Evolutionary conservation across 1,284 basidiomycete genomes (phyloP), one percentile per base, ranked within the genome.

Genomic region (Pascua guehoae): DNA sequence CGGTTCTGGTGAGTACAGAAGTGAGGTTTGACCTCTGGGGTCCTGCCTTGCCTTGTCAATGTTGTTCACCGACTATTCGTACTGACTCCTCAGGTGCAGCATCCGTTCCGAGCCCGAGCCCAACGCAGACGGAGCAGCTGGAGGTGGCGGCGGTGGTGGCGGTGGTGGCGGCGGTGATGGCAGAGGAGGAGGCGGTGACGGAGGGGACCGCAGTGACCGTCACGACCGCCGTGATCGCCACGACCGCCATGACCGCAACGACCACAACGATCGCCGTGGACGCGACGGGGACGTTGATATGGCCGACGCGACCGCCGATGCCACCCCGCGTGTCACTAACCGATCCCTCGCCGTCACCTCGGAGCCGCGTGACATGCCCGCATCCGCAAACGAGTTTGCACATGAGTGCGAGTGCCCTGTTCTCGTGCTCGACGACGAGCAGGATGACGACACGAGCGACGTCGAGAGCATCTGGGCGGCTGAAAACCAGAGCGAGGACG

Each of bases 1-100:
- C 83, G 95, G 52, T 98, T 76, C 63, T 77, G 76, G 75, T 77
- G 56, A 58, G 74, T 66, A 8, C 17, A 5, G 12, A 40, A 40
- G 32, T 14, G 16, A 42, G 38, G 16, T 16, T 17, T n/a, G n/a
- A 32, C 24, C 24, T 32, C 24, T 32, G 4, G 4, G 24, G 24
- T 32, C 24, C 7, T 32, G n/a, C n/a, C n/a, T n/a, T n/a, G n/a
- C n/a, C n/a, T n/a, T n/a, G n/a, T n/a, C 41, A 55, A 49, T 12
- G 7, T 36, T n/a, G 8, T 48, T 17, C 5, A 32, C 5, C 14
- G 53, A 15, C n/a, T 15, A 36, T n/a, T n/a, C n/a, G n/a, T n/a
- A 8, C 54, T 44, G 14, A 52, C 38, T 12, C 24, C n/a, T 41
- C 55, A 71, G 67, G 66, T 71, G 68, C 47, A 65, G 60, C 41